These are phyloP conservation scores for Hypoxylon fragiforme DNA, from an alignment of 495 filamentous ascomycete genomes.

Conservation along the genomic window DNA sequence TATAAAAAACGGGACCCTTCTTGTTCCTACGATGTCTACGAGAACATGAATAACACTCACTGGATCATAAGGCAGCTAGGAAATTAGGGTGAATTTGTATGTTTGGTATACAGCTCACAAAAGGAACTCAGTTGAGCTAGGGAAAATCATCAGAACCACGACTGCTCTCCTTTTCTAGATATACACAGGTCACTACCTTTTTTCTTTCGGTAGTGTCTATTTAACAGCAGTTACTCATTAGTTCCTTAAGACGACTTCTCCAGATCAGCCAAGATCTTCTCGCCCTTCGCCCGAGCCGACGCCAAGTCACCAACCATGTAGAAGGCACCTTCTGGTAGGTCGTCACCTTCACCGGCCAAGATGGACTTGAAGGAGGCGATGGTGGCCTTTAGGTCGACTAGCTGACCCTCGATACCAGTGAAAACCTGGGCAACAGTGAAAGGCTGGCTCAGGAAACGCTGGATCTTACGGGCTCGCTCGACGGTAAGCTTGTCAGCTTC, in stretches of 20 bases:
- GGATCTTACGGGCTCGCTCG: constrained; percentile 99
- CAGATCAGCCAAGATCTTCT: constrained; percentile 98
- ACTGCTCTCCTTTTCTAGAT: constrained; percentile 42
- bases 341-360: constrained; percentile 91
- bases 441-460: constrained; percentile 98
- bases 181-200: constrained; percentile 40
- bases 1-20: no score
- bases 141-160: constrained; percentile 33
- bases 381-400: constrained; percentile 98
- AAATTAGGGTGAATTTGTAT: constrained; percentile 37
- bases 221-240: constrained; percentile 38
- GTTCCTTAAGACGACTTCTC: constrained; percentile 69
- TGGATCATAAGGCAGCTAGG: no score
- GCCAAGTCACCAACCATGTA: constrained; percentile 98
- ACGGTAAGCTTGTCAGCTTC: constrained; percentile 99
- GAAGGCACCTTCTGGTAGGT: constrained; percentile 94
- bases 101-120: constrained; percentile 41
- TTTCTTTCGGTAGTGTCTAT: constrained; percentile 32
- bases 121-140: constrained; percentile 42
- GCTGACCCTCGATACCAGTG: constrained; percentile 97
- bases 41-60: no score
- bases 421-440: constrained; percentile 99
- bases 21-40: no score
- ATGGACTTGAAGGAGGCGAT: constrained; percentile 97
- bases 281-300: constrained; percentile 92